A percentile compares a stretch with the other conserved stretches of the same genome.
Evolutionary conservation across 2,329 filamentous ascomycete species (phyloP).

Genomic region (Sporothrix variecibatus): DNA sequence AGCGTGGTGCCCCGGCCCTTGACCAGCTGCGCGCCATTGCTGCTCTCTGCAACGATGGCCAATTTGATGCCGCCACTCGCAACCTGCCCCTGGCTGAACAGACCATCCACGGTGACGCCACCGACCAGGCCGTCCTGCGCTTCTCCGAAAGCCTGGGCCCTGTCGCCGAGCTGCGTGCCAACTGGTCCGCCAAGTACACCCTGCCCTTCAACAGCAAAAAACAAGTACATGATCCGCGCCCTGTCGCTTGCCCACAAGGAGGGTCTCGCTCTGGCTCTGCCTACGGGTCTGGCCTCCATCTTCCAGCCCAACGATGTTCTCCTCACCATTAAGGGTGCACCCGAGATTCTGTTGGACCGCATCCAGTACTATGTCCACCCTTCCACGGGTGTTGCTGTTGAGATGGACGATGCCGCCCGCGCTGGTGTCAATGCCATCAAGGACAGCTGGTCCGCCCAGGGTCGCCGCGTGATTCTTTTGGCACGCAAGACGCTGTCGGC

Average conservation of each 20-base stretch:
- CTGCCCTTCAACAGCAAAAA: slow-evolving; percentile 80
- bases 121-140: slow-evolving; percentile 72
- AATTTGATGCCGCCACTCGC: slow-evolving; percentile 68
- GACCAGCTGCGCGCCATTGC: slow-evolving; percentile 62
- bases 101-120: slow-evolving; percentile 72
- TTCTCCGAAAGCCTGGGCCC: slow-evolving; percentile 67
- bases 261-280: slow-evolving; percentile 44
- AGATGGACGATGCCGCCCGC: slow-evolving; percentile 50
- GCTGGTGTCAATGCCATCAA: slow-evolving; percentile 60
- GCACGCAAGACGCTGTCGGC: slow-evolving; percentile 60
- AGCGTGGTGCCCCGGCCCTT: slow-evolving; percentile 41
- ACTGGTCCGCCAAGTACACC: slow-evolving; percentile 68
- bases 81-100: slow-evolving; percentile 61
- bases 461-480: slow-evolving; percentile 67
- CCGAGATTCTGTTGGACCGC: slow-evolving; percentile 68
- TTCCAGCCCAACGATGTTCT: slow-evolving; percentile 47
- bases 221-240: slow-evolving; percentile 76
- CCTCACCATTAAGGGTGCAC: slow-evolving; percentile 77
- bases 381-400: slow-evolving; percentile 54
- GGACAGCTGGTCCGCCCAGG: slow-evolving; percentile 67
- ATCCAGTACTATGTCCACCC: slow-evolving; percentile 58
- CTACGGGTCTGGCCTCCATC: slow-evolving; percentile 38
- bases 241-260: slow-evolving; percentile 46
- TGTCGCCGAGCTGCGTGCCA: slow-evolving; percentile 59
- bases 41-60: slow-evolving; percentile 72